Percentiles rank a stretch among this genome's conserved stretches.
Conservation (phyloP, 2,329 filamentous ascomycete species). For the Blastomyces silverae region DNA sequence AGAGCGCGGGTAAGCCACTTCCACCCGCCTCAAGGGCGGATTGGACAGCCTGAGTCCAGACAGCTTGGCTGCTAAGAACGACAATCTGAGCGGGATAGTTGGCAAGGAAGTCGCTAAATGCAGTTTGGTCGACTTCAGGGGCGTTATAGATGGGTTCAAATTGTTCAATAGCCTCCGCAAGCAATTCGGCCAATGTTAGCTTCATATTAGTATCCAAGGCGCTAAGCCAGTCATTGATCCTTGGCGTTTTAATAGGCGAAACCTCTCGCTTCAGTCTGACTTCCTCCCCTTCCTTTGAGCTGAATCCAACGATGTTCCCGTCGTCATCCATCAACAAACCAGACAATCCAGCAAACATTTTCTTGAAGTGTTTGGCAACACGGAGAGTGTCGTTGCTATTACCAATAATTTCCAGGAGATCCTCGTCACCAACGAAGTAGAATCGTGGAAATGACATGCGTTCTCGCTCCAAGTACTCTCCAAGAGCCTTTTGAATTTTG, state of each 20-base stretch:
- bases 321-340: slow-evolving; percentile 89
- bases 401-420: slow-evolving; percentile 96
- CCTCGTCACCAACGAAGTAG: slow-evolving; percentile 99
- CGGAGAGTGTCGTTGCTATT: slow-evolving; percentile 97
- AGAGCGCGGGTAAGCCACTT: slow-evolving; percentile 60
- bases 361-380: slow-evolving; percentile 97
- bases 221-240: slow-evolving; percentile 98
- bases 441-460: slow-evolving; percentile 96
- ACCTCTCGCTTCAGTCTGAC: slow-evolving; percentile 86
- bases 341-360: slow-evolving; percentile 97
- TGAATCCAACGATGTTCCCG: slow-evolving; percentile 80
- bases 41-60: slow-evolving; percentile 86
- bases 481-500: slow-evolving; percentile 98
- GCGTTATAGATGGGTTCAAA: slow-evolving; percentile 73
- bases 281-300: slow-evolving; percentile 88
- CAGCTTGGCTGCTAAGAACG: slow-evolving; percentile 85
- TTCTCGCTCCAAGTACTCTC: slow-evolving; percentile 97
- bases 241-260: slow-evolving; percentile 83
- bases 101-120: slow-evolving; percentile 72
- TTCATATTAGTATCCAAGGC: slow-evolving; percentile 92
- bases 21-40: slow-evolving; percentile 67
- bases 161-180: slow-evolving; percentile 76
- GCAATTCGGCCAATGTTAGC: slow-evolving; percentile 78
- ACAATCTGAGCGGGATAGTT: slow-evolving; percentile 90
- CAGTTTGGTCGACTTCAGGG: slow-evolving; percentile 60